Evolutionary conservation across 345 rosid species (phyloP), one percentile per base, ranked within the genome.

Genomic region (Turnera subulata): DNA sequence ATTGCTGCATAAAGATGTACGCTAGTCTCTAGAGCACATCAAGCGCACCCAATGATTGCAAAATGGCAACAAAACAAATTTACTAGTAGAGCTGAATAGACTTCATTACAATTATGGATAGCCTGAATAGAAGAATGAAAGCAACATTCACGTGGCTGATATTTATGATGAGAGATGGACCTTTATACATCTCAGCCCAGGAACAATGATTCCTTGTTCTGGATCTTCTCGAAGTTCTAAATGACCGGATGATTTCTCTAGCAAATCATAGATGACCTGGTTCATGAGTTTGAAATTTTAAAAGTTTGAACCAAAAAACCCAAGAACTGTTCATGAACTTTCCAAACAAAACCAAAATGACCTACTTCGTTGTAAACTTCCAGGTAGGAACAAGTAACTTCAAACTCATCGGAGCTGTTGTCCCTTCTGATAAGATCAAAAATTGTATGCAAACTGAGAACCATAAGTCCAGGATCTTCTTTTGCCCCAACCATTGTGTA

Each of bases 221-320:
- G 98, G 98, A 83, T 92, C 98, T 73, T 92, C 98, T 71, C 98
- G 80, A 51, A 92, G 96, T 76, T 92, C 98, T 76, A 92, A 71
- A 75, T 87, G 90, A 37, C 89, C 89, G 0, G 95, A 92, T 50
- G 96, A 84, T 75, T 78, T 92, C 71, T 89, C 95, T 16, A 92
- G 96, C 70, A 92, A 74, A 82, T 92, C 98, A 53, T 89, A 86
- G 64, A 92, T 92, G 56, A 92, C 95, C 98, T 92, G 74, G 57
- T 62, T 49, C 55, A 66, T 44, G 21, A 55, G 66, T 40, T 24
- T 29, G 52, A 17, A 59, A 12, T 37, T 67, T 45, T 61, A 29
- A 43, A 24, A 24, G 9, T 40, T 64, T 25, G 37, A 3, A 38
- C 24, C 18, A 60, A 67, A 52, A 23, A 59, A 40, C 5, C 21